These are phyloP conservation scores for Cryptococcus neoformans DNA, from an alignment of 1,284 basidiomycete genomes.

Conservation along the genomic window DNA sequence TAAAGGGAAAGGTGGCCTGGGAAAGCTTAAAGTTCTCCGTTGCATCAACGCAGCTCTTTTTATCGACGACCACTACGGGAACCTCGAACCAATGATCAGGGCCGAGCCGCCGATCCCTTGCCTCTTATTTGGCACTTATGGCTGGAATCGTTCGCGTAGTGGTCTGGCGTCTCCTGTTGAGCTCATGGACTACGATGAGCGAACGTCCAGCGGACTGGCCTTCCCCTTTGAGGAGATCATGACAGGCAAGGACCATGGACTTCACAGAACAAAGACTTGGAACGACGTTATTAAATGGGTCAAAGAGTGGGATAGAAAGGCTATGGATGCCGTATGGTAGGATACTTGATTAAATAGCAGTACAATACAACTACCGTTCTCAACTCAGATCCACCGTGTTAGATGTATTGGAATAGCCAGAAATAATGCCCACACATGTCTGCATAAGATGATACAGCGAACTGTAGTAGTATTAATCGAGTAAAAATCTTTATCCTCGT, in stretches of 20 bases:
- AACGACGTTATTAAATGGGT: conserved; percentile 35
- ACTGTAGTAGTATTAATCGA: neutral
- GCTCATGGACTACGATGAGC: conserved; percentile 30
- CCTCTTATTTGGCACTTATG: conserved; percentile 27
- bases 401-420: too few species aligned
- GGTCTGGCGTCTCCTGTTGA: conserved; percentile 24
- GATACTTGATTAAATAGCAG: neutral
- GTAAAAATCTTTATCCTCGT: neutral
- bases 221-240: conserved; percentile 16
- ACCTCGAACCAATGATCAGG: conserved; percentile 25
- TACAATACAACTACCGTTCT: neutral
- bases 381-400: too few species aligned
- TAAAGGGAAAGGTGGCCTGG: conserved; percentile 16
- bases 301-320: conserved; percentile 26
- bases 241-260: conserved; percentile 11
- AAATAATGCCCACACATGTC: too few species aligned
- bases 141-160: conserved; percentile 26
- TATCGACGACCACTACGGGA: conserved; percentile 34
- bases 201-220: conserved; percentile 12
- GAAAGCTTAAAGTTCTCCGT: conserved; percentile 31
- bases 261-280: conserved; percentile 23
- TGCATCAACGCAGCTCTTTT: conserved; percentile 33
- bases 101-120: conserved; percentile 25
- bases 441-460: neutral
- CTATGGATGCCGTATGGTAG: neutral